Evolutionary conservation across 2,329 filamentous ascomycete genomes (phyloP).

Genomic region (Leptodontidium sp.): DNA sequence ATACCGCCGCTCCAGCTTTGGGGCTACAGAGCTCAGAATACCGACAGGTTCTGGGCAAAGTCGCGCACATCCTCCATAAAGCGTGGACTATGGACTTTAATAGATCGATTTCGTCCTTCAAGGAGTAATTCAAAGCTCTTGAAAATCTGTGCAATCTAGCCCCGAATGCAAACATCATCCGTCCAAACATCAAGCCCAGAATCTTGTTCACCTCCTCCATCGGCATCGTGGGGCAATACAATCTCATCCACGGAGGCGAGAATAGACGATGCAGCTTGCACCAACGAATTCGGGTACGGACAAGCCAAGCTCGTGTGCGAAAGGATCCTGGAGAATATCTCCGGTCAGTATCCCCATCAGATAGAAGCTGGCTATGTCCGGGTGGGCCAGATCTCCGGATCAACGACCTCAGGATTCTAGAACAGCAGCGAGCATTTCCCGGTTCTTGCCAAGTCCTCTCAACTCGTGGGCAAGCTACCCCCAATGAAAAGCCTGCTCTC

Average conservation of each 20-base stretch:
- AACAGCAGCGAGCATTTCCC: conserved; percentile 60
- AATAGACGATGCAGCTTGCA: conserved; percentile 50
- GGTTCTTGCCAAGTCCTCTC: conserved; percentile 59
- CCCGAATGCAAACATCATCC: conserved; percentile 43
- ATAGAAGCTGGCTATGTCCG: conserved; percentile 56
- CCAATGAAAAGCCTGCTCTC: conserved; percentile 51
- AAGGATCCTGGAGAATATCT: conserved; percentile 56
- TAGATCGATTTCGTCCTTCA: conserved; percentile 50
- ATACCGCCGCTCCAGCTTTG: conserved; percentile 52
- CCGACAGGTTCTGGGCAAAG: conserved; percentile 46
- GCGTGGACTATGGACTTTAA: conserved; percentile 60
- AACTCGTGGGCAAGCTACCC: conserved; percentile 54
- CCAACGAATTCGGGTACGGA: conserved; percentile 55
- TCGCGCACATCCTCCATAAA: conserved; percentile 61
- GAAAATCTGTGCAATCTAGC: conserved; percentile 57
- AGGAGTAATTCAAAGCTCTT: conserved; percentile 55
- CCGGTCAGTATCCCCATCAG: conserved; percentile 51
- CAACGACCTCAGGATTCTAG: conserved; percentile 59
- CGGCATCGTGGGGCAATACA: conserved; percentile 48
- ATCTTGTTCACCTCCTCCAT: conserved; percentile 56
- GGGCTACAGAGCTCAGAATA: conserved; percentile 53
- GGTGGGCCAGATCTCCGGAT: conserved; percentile 62
- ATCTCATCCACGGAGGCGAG: conserved; percentile 43
- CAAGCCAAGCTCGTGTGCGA: conserved; percentile 62
- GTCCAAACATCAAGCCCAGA: conserved; percentile 32